Percentiles rank a stretch among this genome's conserved stretches.
Evolutionary conservation across 2,329 filamentous ascomycete genomes (phyloP).

Genomic region (Hymenoscyphus fructigenus): DNA sequence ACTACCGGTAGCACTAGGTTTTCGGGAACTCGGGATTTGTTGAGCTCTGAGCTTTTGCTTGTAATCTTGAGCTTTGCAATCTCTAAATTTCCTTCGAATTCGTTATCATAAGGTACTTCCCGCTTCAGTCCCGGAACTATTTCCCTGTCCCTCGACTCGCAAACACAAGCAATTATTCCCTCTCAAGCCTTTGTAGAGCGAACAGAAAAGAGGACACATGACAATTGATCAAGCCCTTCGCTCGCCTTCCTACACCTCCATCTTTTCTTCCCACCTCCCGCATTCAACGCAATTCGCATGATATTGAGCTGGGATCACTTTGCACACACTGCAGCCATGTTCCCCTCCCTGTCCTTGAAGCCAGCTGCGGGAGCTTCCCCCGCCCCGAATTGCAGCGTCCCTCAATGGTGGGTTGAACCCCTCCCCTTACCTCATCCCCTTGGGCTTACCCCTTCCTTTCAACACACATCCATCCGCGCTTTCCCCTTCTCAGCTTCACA

Average conservation of each 20-base stretch:
- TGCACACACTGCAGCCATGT: background rate
- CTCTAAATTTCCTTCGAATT: too few species aligned
- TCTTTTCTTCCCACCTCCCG: background rate
- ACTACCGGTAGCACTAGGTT: background rate
- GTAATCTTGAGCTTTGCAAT: too few species aligned
- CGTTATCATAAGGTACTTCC: too few species aligned
- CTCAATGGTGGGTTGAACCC: constrained; percentile 1
- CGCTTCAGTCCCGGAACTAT: too few species aligned
- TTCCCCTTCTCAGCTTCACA: constrained; percentile 4
- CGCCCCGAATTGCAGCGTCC: background rate
- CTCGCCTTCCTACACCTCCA: too few species aligned
- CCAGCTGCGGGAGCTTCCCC: constrained; percentile 6
- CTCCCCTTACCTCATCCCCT: background rate
- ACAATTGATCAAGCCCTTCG: background rate
- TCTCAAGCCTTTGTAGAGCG: too few species aligned
- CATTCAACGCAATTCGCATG: constrained; percentile 8
- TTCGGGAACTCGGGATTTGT: background rate
- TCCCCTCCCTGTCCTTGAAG: constrained; percentile 3
- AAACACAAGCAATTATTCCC: too few species aligned
- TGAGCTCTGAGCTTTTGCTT: background rate
- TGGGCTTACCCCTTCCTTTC: constrained; percentile 1
- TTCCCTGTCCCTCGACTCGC: too few species aligned
- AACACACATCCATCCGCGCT: background rate
- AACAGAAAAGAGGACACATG: background rate
- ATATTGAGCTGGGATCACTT: constrained; percentile 10